Evolutionary conservation across 352 stramenopile genomes (phyloP), one percentile per base, ranked within the genome.

Genomic region (Pythium guiyangense): DNA sequence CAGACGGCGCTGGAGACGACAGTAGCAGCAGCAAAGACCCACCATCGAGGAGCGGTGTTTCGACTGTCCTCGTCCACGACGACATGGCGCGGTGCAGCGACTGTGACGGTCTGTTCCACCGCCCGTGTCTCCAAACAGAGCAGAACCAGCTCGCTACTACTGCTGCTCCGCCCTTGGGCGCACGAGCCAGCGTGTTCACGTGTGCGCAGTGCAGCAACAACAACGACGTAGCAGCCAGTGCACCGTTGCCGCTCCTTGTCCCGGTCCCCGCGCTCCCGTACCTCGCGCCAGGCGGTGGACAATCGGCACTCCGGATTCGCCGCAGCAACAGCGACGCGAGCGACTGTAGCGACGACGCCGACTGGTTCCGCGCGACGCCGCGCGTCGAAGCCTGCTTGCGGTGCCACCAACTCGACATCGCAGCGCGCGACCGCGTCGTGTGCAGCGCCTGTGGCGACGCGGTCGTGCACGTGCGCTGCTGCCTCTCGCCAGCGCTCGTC

Each of bases 391-490:
- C 89, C 17, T 89, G 81, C 49, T 68, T 59, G 34, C 70, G 64
- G 4, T 91, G 81, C 48, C 66, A 77, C 39, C 77, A 88, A 44
- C 66, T 88, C 48, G 60, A 81, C 45, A 68, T 91, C 50, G 48
- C n/a, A 5, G 15, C 52, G 0, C 57, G 56, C 8, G 74, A 91
- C 8, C 57, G 40, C 34, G 54, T 14, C 15, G 63, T 29, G 0
- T 88, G 78, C 46, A 52, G 37, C 2, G 67, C 64, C 26, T 88
- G 81, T 52, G 57, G 64, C 15, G 35, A 49, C 8, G 5, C 58
- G 1, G 31, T 39, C n/a, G 53, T 74, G 29, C 66, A 87, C 48
- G 66, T 63, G 25, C 60, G 52, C 20, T 84, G 77, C 55, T 66
- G 76, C 18, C 25, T 31, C 39, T 18, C 39, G 14, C 15, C 15